phyloP scores from a whole-genome alignment of 1,139 yeast species.

The Geotrichum siamense region DNA sequence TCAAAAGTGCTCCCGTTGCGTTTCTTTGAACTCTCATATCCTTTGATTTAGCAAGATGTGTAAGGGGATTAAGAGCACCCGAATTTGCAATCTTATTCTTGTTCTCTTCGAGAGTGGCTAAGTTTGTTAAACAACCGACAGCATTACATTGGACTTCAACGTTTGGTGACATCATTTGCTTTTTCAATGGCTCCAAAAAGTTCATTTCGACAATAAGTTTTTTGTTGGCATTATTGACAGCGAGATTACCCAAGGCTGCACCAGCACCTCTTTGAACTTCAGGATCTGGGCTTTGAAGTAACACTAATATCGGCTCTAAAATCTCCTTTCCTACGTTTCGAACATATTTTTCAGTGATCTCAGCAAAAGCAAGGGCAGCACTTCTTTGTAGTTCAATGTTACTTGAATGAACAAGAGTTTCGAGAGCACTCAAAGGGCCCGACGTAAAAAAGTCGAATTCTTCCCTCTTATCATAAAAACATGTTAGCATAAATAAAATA shows the following conservation, averaged over 20 bases:
- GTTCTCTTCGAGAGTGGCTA: constrained; percentile 98
- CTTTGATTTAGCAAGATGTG: constrained; percentile 86
- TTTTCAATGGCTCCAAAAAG: constrained; percentile 88
- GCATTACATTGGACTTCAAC: constrained; percentile 99
- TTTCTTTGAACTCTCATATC: constrained; percentile 96
- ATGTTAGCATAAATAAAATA: not conserved
- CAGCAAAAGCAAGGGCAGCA: constrained; percentile 98
- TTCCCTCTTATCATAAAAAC: constrained; percentile 35
- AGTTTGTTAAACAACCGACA: constrained; percentile 95
- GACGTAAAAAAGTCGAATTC: constrained; percentile 77
- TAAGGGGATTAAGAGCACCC: constrained; percentile 93
- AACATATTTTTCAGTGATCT: constrained; percentile 81
- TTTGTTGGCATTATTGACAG: constrained; percentile 93
- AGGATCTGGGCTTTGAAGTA: constrained; percentile 78
- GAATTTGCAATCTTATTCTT: constrained; percentile 91
- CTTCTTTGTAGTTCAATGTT: constrained; percentile 91
- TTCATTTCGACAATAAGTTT: constrained; percentile 95
- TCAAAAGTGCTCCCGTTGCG: constrained; percentile 94
- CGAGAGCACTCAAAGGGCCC: constrained; percentile 78
- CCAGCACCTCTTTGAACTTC: constrained; percentile 98
- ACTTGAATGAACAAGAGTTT: constrained; percentile 89
- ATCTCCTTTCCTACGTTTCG: constrained; percentile 87
- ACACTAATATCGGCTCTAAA: constrained; percentile 82
- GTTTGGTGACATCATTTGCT: constrained; percentile 95
- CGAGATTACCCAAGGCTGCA: constrained; percentile 94